A percentile compares a stretch with the other conserved stretches of the same genome.
These are phyloP conservation scores for Wickerhamomyces canadensis DNA, from an alignment of 805 yeast genomes.

Conservation along the genomic window DNA sequence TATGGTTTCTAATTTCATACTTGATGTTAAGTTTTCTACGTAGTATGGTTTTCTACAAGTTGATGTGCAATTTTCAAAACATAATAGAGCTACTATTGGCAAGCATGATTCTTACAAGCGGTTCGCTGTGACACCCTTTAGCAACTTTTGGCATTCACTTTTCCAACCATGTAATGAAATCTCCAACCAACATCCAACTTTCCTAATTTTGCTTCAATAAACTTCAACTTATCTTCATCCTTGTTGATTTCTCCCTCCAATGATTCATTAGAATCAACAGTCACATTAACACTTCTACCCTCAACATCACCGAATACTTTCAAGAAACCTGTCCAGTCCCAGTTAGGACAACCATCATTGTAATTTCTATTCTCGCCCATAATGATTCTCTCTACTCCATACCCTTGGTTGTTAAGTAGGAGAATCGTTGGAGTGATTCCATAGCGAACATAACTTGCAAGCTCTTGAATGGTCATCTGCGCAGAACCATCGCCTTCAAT, in stretches of 20 bases:
- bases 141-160: not conserved
- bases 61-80: too few species aligned
- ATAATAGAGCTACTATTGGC: too few species aligned
- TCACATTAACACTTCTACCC: constrained; percentile 34
- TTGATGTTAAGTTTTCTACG: too few species aligned
- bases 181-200: constrained; percentile 53
- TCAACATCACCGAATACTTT: constrained; percentile 52
- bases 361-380: constrained; percentile 50
- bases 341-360: constrained; percentile 53
- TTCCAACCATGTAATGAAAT: constrained; percentile 13
- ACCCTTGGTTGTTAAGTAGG: constrained; percentile 59
- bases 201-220: constrained; percentile 53
- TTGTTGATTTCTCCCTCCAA: constrained; percentile 6
- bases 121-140: not conserved
- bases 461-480: constrained; percentile 61
- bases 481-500: constrained; percentile 69
- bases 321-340: constrained; percentile 46
- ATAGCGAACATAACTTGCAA: constrained; percentile 53
- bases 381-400: constrained; percentile 59
- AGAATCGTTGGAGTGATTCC: constrained; percentile 52
- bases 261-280: constrained; percentile 26
- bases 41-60: too few species aligned
- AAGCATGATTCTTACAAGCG: too few species aligned
- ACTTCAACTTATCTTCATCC: constrained; percentile 35
- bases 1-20: too few species aligned